Conservation (phyloP, 1,139 yeast genomes). For the Magnusiomyces tetraspermus region DNA sequence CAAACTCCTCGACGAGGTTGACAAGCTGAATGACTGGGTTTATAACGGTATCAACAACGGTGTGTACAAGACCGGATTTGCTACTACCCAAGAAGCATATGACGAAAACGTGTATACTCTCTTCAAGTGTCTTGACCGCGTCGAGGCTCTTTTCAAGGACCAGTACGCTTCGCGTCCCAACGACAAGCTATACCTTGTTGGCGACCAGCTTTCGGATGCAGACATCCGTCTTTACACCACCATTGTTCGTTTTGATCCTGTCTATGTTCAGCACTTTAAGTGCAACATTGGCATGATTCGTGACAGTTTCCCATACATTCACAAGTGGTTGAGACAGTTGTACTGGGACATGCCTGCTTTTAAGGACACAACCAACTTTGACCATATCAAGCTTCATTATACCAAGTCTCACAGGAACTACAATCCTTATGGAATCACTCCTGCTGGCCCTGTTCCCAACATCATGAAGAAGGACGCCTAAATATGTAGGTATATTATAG, state of each 20-base stretch:
- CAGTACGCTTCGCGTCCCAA: conserved; percentile 24
- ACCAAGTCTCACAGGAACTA: conserved; percentile 53
- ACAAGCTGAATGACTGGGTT: conserved; percentile 71
- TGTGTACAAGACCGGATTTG: conserved; percentile 89
- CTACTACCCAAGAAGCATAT: conserved; percentile 75
- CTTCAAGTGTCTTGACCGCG: conserved; percentile 63
- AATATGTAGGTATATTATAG: too few species aligned
- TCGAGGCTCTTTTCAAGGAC: conserved; percentile 54
- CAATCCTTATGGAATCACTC: conserved; percentile 78
- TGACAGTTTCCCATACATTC: conserved; percentile 65
- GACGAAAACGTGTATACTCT: conserved; percentile 58
- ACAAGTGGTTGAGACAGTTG: conserved; percentile 70
- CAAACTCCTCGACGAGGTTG: conserved; percentile 46
- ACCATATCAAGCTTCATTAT: conserved; percentile 81
- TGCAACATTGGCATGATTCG: conserved; percentile 81
- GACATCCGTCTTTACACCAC: conserved; percentile 81
- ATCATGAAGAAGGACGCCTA: conserved; percentile 37
- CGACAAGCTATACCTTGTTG: conserved; percentile 41
- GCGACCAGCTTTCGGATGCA: conserved; percentile 72
- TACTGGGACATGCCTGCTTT: conserved; percentile 81
- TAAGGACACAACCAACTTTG: conserved; percentile 56
- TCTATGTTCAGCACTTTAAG: conserved; percentile 89
- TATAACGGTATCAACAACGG: conserved; percentile 86
- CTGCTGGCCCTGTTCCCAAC: conserved; percentile 80
- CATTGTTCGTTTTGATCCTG: conserved; percentile 80